Conservation (phyloP, 2,329 filamentous ascomycete genomes). For the Xylogone sp. region DNA sequence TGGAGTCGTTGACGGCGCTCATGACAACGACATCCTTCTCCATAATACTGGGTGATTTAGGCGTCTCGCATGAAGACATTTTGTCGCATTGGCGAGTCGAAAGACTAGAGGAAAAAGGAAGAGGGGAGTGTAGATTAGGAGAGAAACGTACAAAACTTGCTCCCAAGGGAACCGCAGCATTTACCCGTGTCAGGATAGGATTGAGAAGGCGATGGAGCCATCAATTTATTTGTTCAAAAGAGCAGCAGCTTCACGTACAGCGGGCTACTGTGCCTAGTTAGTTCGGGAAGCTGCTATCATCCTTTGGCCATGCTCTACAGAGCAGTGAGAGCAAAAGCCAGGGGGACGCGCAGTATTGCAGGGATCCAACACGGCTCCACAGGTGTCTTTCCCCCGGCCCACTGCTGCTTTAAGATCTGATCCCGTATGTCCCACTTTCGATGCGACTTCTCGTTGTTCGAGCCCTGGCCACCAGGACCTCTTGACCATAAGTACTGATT, state of each 20-base stretch:
- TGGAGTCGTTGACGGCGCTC: not conserved
- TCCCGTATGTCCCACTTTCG: not conserved
- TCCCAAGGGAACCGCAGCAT: not conserved
- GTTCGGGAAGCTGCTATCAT: not conserved
- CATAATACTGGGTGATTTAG: not conserved
- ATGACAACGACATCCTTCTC: not conserved
- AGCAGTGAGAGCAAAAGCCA: not conserved
- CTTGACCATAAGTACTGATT: not conserved
- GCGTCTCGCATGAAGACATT: not conserved
- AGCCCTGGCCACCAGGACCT: not conserved
- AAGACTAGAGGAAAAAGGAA: not conserved
- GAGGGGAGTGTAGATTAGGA: not conserved
- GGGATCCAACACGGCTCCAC: not conserved
- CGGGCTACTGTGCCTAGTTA: not conserved
- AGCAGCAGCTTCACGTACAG: not conserved
- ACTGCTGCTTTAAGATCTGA: not conserved
- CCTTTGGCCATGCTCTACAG: not conserved
- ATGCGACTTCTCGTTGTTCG: not conserved
- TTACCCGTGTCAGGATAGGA: not conserved
- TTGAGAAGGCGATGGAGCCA: not conserved
- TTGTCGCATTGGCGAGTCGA: not conserved
- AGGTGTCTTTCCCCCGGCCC: not conserved
- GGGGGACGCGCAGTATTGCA: not conserved
- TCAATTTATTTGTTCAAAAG: not conserved
- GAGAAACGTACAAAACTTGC: too few species aligned